phyloP scores from a whole-genome alignment of 306 rosid genomes.

The Vigna angularis region DNA sequence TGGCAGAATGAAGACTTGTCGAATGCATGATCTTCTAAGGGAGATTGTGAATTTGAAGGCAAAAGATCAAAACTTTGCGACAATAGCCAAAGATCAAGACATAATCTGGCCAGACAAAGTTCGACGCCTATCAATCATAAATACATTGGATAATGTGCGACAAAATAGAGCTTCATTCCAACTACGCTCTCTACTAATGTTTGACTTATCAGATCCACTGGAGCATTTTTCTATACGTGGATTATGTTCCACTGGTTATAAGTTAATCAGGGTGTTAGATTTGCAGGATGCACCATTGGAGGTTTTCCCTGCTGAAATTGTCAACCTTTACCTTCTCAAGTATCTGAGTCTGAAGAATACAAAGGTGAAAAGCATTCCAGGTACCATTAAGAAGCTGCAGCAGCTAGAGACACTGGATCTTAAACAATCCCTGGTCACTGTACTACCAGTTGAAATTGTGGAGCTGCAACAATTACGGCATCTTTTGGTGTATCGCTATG shows the following conservation, averaged over 20 bases:
- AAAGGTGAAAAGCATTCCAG: slow-evolving; percentile 55
- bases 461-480: slow-evolving; percentile 61
- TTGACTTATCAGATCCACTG: slow-evolving; percentile 49
- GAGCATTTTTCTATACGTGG: slow-evolving; percentile 42
- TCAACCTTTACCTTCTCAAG: slow-evolving; percentile 53
- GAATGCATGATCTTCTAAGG: slow-evolving; percentile 61
- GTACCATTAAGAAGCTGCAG: slow-evolving; percentile 54
- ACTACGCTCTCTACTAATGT: slow-evolving; percentile 64
- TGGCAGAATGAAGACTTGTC: slow-evolving; percentile 53
- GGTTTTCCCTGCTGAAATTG: slow-evolving; percentile 53
- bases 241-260: slow-evolving; percentile 42
- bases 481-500: slow-evolving; percentile 58
- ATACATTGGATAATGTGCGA: slow-evolving; percentile 44
- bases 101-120: slow-evolving; percentile 59
- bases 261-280: slow-evolving; percentile 57
- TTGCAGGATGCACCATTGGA: slow-evolving; percentile 56
- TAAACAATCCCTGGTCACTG: slow-evolving; percentile 58
- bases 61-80: slow-evolving; percentile 64
- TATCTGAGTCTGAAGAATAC: slow-evolving; percentile 63
- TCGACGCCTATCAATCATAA: slow-evolving; percentile 56
- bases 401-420: slow-evolving; percentile 61
- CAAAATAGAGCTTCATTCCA: slow-evolving; percentile 42
- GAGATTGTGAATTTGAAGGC: slow-evolving; percentile 60
- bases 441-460: slow-evolving; percentile 61
- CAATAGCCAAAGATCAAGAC: slow-evolving; percentile 55